These are phyloP conservation scores for Solidago caesia DNA, from an alignment of 129 eudicot genomes.

Conservation along the genomic window DNA sequence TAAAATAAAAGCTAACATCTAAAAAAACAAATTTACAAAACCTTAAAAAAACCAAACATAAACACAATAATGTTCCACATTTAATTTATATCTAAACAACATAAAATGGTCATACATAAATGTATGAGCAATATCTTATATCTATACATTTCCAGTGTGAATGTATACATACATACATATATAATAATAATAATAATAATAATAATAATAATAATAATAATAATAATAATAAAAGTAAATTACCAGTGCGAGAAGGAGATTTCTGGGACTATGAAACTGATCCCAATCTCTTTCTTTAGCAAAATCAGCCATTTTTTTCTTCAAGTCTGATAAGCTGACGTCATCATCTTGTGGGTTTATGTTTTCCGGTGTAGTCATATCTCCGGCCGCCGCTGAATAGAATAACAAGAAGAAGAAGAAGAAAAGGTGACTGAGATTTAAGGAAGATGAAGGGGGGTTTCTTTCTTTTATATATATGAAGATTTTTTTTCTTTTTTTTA, in stretches of 20 bases:
- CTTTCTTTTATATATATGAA: background rate
- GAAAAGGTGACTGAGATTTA: conserved; percentile 32
- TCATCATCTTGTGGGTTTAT: conserved; percentile 4
- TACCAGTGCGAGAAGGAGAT: conserved; percentile 82
- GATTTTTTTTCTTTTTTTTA: too few relatives aligned
- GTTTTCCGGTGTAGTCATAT: conserved; percentile 30
- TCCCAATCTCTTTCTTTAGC: conserved; percentile 79
- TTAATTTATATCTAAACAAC: conserved; percentile 1
- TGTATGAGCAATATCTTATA: background rate
- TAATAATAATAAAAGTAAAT: background rate
- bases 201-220: background rate
- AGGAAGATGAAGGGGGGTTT: conserved; percentile 11
- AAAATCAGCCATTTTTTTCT: conserved; percentile 64
- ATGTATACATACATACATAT: background rate
- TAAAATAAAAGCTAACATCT: conserved; percentile 23
- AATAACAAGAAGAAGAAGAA: conserved; percentile 17
- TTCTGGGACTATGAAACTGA: conserved; percentile 70
- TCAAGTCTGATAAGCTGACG: conserved; percentile 50
- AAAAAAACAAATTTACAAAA: background rate
- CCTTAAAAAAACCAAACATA: background rate
- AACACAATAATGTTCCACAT: conserved; percentile 7
- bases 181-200: background rate
- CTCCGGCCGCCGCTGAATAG: conserved; percentile 24
- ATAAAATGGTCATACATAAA: conserved; percentile 13
- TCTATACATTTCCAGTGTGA: background rate